Evolutionary conservation across 2,329 filamentous ascomycete species (phyloP), one percentile per base, ranked within the genome.

Genomic region (Aspergillus proliferans): DNA sequence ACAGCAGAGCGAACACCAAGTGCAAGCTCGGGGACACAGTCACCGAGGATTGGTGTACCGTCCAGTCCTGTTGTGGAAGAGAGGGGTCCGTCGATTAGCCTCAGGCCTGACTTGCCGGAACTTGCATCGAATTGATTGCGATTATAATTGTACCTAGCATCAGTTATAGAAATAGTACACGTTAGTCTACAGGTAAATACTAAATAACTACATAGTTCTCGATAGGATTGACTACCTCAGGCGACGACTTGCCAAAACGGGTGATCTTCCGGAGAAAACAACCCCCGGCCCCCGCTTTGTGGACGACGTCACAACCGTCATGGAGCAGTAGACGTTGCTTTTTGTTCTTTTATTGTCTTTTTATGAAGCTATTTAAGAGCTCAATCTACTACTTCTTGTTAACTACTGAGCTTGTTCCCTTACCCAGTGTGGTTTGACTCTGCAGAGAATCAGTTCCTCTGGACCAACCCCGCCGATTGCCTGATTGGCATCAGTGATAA

Each of bases 91-190:
- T 45, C 48, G 5, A 30, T 51, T 14, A 38, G 56, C 9, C 43
- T 49, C 5, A 48, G 54, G 21, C 57, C 57, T 6, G 50, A 53
- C 15, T 42, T 59, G 42, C 47, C 56, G 8, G 57, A 59, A 30
- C 44, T 59, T 6, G 47, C 55, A 6, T 53, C 55, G n/a, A 21
- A 40, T 40, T 40, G 10, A 40, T 10, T 12, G n/a, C 2, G 8
- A 18, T 19, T 10, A 19, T 19, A 7, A 40, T 40, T 40, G 38
- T 40, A 40, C 22, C 18, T 30, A 30, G 26, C 26, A 9, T 12
- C 2, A 12, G 10, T 30, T 30, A 10, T 30, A 30, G 26, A 30
- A 5, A 30, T 30, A 30, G 10, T 30, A 30, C 26, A 30, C 10
- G 26, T 30, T 12, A 30, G 26, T 18, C 34, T 18, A 18, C 34